Conservation (phyloP, 176 grass and related monocot species). For the Bromus sterilis region DNA sequence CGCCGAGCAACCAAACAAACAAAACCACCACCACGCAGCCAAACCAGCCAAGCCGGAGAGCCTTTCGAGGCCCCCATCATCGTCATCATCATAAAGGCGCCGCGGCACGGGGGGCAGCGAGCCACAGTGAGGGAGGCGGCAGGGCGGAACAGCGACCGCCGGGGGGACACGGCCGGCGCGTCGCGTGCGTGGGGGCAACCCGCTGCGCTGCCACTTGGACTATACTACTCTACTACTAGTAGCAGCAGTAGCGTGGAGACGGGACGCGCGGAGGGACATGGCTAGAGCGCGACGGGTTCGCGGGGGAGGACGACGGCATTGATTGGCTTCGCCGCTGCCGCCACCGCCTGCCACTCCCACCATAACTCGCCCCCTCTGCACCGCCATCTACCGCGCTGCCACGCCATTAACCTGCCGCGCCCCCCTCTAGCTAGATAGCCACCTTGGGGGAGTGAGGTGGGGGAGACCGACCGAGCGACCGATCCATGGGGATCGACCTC, state of each 20-base stretch:
- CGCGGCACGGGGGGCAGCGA: background rate
- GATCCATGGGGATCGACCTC: constrained; percentile 81
- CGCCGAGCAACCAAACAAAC: background rate
- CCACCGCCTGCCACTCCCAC: background rate
- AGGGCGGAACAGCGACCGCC: background rate
- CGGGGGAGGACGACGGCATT: background rate
- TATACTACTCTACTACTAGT: too few relatives aligned
- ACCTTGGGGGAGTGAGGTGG: too few relatives aligned
- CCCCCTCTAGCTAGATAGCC: too few relatives aligned
- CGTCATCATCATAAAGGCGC: background rate
- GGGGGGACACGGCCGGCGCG: too few relatives aligned
- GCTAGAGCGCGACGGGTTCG: background rate
- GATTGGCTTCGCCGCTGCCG: background rate
- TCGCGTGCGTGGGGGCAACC: too few relatives aligned
- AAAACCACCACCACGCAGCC: too few relatives aligned
- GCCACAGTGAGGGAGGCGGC: background rate
- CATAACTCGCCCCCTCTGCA: background rate
- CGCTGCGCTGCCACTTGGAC: too few relatives aligned
- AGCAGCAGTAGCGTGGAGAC: background rate
- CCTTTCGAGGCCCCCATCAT: background rate
- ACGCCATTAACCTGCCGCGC: background rate
- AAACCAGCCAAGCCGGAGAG: background rate
- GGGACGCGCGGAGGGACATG: background rate
- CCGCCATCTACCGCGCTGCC: background rate
- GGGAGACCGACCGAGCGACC: background rate